These are phyloP conservation scores for Globisporangium spiculum DNA, from an alignment of 352 stramenopile genomes.

Conservation along the genomic window DNA sequence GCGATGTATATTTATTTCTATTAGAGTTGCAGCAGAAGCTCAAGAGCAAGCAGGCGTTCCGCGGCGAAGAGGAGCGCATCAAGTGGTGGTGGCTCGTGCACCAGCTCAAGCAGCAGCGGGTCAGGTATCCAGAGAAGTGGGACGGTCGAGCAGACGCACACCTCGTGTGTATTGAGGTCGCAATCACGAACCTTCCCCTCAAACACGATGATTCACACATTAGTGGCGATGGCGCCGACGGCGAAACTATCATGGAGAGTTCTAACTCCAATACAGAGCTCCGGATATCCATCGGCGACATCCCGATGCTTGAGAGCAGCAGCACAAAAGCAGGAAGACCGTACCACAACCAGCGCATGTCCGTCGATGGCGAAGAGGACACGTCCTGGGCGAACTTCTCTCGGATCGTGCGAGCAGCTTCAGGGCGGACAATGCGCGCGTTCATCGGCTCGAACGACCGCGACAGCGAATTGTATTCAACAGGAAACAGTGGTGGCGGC, in stretches of 20 bases:
- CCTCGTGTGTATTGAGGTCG: slow-evolving; percentile 29
- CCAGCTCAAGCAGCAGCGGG: slow-evolving; percentile 32
- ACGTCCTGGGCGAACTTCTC: slow-evolving; percentile 33
- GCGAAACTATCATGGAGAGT: neutral
- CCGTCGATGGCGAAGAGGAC: slow-evolving; percentile 5
- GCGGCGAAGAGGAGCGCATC: slow-evolving; percentile 33
- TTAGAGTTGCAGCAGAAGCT: slow-evolving; percentile 26
- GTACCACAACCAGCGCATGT: slow-evolving; percentile 3
- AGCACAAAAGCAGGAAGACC: neutral
- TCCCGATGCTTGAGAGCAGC: slow-evolving; percentile 15
- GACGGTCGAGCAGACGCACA: slow-evolving; percentile 21
- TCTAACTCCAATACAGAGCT: slow-evolving; percentile 8
- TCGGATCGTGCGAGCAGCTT: slow-evolving; percentile 27
- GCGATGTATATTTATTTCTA: slow-evolving; percentile 24
- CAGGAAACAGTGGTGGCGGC: slow-evolving; percentile 4
- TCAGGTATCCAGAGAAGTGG: slow-evolving; percentile 24
- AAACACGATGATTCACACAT: neutral
- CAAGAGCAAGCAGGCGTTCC: slow-evolving; percentile 20
- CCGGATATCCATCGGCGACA: slow-evolving; percentile 14
- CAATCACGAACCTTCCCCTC: slow-evolving; percentile 28
- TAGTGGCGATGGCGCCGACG: neutral
- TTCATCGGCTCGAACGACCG: slow-evolving; percentile 24
- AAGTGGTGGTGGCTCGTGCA: slow-evolving; percentile 37
- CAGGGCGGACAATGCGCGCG: slow-evolving; percentile 27
- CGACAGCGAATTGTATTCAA: slow-evolving; percentile 14